Conservation (phyloP, 331 rosid species). For the Pyracantha coccinea region DNA sequence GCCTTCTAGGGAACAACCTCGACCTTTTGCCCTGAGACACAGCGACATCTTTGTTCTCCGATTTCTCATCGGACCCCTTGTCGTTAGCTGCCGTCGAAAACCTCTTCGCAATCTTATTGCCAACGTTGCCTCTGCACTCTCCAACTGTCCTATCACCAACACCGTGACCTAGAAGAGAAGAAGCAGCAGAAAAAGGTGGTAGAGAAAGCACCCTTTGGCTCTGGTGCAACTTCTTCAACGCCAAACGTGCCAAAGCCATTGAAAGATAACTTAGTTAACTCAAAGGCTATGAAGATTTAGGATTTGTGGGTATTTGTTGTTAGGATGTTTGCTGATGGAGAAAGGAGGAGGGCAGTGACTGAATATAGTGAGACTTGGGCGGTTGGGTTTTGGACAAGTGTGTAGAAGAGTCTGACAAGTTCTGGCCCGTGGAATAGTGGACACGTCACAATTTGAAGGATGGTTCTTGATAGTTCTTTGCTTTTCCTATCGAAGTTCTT, state of each 20-base stretch:
- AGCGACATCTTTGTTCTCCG: constrained; percentile 38
- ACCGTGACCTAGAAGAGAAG: constrained; percentile 5
- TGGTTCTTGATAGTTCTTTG: neutral
- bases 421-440: constrained; percentile 14
- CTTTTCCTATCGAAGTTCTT: constrained; percentile 4
- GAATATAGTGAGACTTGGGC: constrained; percentile 18
- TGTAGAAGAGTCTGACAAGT: constrained; percentile 40
- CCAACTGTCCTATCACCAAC: neutral
- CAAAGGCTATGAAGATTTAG: neutral
- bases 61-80: constrained; percentile 21
- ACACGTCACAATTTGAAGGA: constrained; percentile 2
- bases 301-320: neutral
- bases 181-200: constrained; percentile 7
- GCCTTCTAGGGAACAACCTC: constrained; percentile 38
- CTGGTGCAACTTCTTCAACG: constrained; percentile 40
- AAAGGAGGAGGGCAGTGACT: neutral
- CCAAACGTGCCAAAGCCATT: constrained; percentile 75
- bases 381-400: constrained; percentile 18
- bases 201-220: constrained; percentile 32
- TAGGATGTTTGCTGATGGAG: neutral
- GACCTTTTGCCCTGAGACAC: constrained; percentile 37
- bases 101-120: constrained; percentile 25
- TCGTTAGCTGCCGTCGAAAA: constrained; percentile 20
- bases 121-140: constrained; percentile 20
- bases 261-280: neutral